Evolutionary conservation across 2,329 filamentous ascomycete species (phyloP).

Genomic region (Zymoseptoria pseudotritici): DNA sequence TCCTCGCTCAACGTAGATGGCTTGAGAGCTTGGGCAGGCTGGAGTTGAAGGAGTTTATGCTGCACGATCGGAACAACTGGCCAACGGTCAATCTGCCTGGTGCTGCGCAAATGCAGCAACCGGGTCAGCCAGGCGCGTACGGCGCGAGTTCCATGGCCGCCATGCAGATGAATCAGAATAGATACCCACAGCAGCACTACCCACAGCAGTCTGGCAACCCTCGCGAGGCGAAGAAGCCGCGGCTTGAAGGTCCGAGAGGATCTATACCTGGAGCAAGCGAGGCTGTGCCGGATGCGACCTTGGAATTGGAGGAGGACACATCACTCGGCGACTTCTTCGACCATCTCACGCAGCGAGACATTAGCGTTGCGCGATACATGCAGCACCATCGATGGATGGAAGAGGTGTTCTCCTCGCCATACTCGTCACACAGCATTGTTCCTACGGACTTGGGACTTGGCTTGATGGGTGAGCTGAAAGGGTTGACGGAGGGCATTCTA

Average conservation of each 20-base stretch:
- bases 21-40: slow-evolving; percentile 70
- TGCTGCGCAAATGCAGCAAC: slow-evolving; percentile 12
- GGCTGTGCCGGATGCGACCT: slow-evolving; percentile 38
- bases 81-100: slow-evolving; percentile 69
- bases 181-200: slow-evolving; percentile 24
- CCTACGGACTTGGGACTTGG: slow-evolving; percentile 84
- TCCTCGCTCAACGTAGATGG: slow-evolving; percentile 54
- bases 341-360: slow-evolving; percentile 77
- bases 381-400: slow-evolving; percentile 99
- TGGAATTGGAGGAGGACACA: slow-evolving; percentile 87
- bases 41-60: slow-evolving; percentile 86
- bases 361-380: slow-evolving; percentile 78
- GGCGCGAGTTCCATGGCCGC: slow-evolving; percentile 6
- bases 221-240: slow-evolving; percentile 41
- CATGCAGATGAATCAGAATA: slow-evolving; percentile 13
- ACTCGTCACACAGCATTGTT: slow-evolving; percentile 74
- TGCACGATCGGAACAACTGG: slow-evolving; percentile 84
- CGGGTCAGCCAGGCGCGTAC: slow-evolving; percentile 3
- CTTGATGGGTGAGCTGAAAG: slow-evolving; percentile 65
- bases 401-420: slow-evolving; percentile 86
- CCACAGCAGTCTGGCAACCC: slow-evolving; percentile 29
- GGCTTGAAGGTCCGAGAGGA: slow-evolving; percentile 33
- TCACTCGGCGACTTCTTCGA: slow-evolving; percentile 85
- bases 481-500: slow-evolving; percentile 78
- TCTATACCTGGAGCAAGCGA: slow-evolving; percentile 36